Base-by-base conservation (phyloP, 352 stramenopile genomes). In the Pythium utonaiense region DNA sequence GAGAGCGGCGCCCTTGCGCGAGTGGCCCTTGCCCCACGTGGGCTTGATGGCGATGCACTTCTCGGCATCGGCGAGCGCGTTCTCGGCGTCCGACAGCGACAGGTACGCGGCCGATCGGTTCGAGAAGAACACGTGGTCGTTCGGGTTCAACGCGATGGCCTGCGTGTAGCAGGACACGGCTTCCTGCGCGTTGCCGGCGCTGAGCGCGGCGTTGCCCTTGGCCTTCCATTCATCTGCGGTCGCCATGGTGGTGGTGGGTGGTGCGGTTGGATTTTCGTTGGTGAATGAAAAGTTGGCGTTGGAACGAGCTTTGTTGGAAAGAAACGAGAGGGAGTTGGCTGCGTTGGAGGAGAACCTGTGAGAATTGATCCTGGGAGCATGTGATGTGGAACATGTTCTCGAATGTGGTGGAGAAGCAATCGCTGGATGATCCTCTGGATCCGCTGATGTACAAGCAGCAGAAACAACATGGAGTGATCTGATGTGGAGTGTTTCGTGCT, bases 51-150 rank as follows among this genome's bases (percentile, higher is more conserved):
- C 64, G 55, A 99, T 98, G 75, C 96, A 99, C 27, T 82, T 58
- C 48, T 99, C 90, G 9, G 97, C 97, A 75, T 99, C 98, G 64
- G 97, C 87, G 19, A 99, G 77, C 14, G 98, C 98, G 58, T 97
- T 93, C 28, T 88, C 57, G 7, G 86, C 86, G 69, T 99, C 85
- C 19, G 91, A 79, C 41, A 96, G 80, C 65, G 89, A 97, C 50
- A 99, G 73, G 67, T 99, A 99, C 30, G 98, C 97, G n/a, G 97
- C 97, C 57, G 93, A 99, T 34, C 97, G 90, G 81, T 99, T 99
- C 52, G 89, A 98, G 76, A 96, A 99, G 73, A 98, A 99, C 13
- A 99, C 92, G 74, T 99, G 93, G 74, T 99, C 98, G 62, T 71
- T 83, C 53, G 89, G 83, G 70, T 99, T 89, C 38, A 98, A 62